Conservation (phyloP, 1,284 basidiomycete genomes). For the Cutaneotrichosporon arboriforme region DNA sequence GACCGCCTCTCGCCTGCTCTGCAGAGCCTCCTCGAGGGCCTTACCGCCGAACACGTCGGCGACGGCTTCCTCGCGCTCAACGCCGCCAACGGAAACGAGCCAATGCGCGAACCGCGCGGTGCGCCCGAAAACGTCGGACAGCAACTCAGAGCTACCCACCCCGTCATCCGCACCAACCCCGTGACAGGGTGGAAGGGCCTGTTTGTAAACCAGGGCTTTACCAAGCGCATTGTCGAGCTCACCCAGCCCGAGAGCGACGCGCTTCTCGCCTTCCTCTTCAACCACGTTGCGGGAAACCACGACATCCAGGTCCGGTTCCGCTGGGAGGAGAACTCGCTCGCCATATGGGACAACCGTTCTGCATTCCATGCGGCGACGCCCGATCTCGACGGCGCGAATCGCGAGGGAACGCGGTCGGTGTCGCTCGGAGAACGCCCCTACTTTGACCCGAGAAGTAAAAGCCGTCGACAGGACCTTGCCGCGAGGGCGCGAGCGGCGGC, state of each 20-base stretch:
- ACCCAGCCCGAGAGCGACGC: slow-evolving; percentile 54
- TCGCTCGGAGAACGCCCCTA: slow-evolving; percentile 62
- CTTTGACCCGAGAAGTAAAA: slow-evolving; percentile 43
- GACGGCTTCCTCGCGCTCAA: slow-evolving; percentile 53
- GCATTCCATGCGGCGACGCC: slow-evolving; percentile 25
- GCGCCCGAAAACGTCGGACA: slow-evolving; percentile 59
- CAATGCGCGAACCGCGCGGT: slow-evolving; percentile 46
- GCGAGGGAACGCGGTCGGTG: slow-evolving; percentile 59
- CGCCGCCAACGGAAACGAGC: background rate
- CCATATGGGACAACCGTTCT: slow-evolving; percentile 46
- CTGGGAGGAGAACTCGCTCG: slow-evolving; percentile 47
- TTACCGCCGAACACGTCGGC: slow-evolving; percentile 57
- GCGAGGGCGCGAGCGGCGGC: background rate
- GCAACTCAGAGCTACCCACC: slow-evolving; percentile 61
- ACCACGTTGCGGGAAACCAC: slow-evolving; percentile 53
- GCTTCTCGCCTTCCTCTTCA: slow-evolving; percentile 45
- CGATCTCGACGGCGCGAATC: slow-evolving; percentile 51
- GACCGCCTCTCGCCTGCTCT: slow-evolving; percentile 58
- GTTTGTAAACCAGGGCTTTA: slow-evolving; percentile 63
- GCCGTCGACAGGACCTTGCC: slow-evolving; percentile 20
- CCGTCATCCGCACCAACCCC: slow-evolving; percentile 46
- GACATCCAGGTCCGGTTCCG: slow-evolving; percentile 58
- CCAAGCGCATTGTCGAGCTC: slow-evolving; percentile 59
- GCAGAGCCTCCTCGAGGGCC: slow-evolving; percentile 55
- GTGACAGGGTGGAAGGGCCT: slow-evolving; percentile 73